These are phyloP conservation scores for Bidens hawaiensis DNA, from an alignment of 140 eudicot genomes.

Conservation along the genomic window DNA sequence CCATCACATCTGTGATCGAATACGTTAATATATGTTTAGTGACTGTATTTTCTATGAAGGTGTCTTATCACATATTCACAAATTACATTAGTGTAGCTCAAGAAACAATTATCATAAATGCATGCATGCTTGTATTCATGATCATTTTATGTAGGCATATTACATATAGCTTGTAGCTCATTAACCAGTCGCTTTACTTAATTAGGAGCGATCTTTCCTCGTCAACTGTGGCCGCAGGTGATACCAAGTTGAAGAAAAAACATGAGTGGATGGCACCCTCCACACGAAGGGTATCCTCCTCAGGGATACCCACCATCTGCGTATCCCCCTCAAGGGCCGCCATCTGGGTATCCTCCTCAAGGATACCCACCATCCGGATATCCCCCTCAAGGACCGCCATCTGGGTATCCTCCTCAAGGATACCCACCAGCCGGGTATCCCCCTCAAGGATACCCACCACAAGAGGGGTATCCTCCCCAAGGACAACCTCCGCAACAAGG, in stretches of 20 bases:
- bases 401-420: slow-evolving; percentile 29
- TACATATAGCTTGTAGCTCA: background rate
- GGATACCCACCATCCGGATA: slow-evolving; percentile 32
- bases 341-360: slow-evolving; percentile 28
- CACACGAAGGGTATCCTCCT: slow-evolving; percentile 56
- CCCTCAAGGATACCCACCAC: slow-evolving; percentile 42
- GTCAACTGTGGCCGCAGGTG: background rate
- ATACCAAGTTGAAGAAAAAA: slow-evolving; percentile 3
- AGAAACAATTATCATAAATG: background rate
- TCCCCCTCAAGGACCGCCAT: slow-evolving; percentile 45
- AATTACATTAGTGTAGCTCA: background rate
- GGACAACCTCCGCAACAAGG: slow-evolving; percentile 46
- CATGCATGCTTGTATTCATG: too few species aligned
- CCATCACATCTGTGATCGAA: too few species aligned
- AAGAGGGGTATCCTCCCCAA: slow-evolving; percentile 20
- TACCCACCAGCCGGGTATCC: slow-evolving; percentile 46
- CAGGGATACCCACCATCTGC: slow-evolving; percentile 28
- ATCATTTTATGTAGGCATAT: background rate
- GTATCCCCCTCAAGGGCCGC: slow-evolving; percentile 30
- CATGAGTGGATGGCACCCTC: slow-evolving; percentile 55
- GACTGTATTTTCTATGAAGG: slow-evolving; percentile 17
- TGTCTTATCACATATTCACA: background rate
- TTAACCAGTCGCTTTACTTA: background rate
- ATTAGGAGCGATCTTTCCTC: background rate
- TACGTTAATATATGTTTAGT: background rate